These are phyloP conservation scores for Rhododendron griersonianum DNA, from an alignment of 148 eudicot genomes.

Conservation along the genomic window DNA sequence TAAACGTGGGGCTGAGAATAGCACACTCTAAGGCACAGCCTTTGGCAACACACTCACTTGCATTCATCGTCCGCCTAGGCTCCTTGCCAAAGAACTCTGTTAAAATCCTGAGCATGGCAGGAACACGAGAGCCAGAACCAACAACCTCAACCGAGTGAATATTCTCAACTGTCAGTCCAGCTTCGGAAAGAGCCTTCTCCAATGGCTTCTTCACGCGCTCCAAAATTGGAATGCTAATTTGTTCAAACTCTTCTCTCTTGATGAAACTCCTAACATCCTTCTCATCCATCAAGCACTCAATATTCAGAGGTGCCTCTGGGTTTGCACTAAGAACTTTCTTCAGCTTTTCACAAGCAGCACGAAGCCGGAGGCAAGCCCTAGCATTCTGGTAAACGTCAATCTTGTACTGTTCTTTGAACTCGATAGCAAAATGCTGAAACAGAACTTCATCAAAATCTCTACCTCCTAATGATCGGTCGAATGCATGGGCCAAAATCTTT, in stretches of 20 bases:
- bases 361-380: constrained; percentile 84
- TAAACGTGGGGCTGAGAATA: constrained; percentile 86
- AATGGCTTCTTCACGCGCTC: constrained; percentile 86
- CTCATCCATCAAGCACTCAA: constrained; percentile 95
- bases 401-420: constrained; percentile 77
- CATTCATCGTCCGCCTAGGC: constrained; percentile 96
- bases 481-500: constrained; percentile 79
- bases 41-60: constrained; percentile 94
- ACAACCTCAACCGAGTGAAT: constrained; percentile 88
- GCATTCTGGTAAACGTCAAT: constrained; percentile 88
- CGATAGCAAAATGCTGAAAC: constrained; percentile 80
- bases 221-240: constrained; percentile 72
- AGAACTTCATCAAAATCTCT: constrained; percentile 89
- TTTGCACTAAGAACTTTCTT: constrained; percentile 96
- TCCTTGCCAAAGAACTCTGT: constrained; percentile 93
- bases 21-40: constrained; percentile 92
- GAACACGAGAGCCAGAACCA: constrained; percentile 93
- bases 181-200: constrained; percentile 90
- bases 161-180: constrained; percentile 56
- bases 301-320: constrained; percentile 90
- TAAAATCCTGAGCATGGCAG: constrained; percentile 71
- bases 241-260: constrained; percentile 87
- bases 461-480: constrained; percentile 81
- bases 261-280: constrained; percentile 84
- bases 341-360: constrained; percentile 78